phyloP scores from a whole-genome alignment of 2,329 filamentous ascomycete species.

The Cercospora sp. region DNA sequence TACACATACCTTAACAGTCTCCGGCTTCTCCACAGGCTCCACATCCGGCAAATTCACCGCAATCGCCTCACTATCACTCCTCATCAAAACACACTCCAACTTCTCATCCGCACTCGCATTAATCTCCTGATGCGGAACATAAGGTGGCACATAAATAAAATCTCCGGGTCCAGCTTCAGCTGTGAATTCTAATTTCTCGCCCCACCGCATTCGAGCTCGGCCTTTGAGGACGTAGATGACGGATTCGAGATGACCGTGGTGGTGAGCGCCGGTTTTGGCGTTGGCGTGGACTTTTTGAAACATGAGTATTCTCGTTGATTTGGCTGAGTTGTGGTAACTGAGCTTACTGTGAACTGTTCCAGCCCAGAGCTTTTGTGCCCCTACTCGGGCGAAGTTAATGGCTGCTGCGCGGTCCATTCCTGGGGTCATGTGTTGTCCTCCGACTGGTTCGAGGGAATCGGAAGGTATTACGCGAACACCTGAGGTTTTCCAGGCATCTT shows the following conservation, averaged over 20 bases:
- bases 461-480: constrained; percentile 48
- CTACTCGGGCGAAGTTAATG: constrained; percentile 47
- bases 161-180: constrained; percentile 50
- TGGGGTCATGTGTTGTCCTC: constrained; percentile 43
- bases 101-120: constrained; percentile 46
- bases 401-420: constrained; percentile 49
- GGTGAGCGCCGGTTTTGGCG: constrained; percentile 49
- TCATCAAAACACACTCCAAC: constrained; percentile 47
- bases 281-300: constrained; percentile 48
- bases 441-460: constrained; percentile 41
- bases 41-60: constrained; percentile 48
- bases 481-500: constrained; percentile 43
- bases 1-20: constrained; percentile 39
- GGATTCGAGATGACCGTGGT: constrained; percentile 49
- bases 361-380: constrained; percentile 49
- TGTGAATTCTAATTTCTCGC: constrained; percentile 47
- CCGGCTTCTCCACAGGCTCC: constrained; percentile 46
- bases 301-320: too few species aligned
- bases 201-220: constrained; percentile 49
- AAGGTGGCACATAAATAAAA: constrained; percentile 50
- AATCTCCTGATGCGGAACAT: constrained; percentile 49
- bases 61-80: constrained; percentile 48
- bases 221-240: constrained; percentile 51
- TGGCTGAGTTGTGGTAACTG: too few species aligned
- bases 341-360: constrained; percentile 41